Evolutionary conservation across 768 basidiomycete species (phyloP).

Genomic region (Peribolospora baueri): DNA sequence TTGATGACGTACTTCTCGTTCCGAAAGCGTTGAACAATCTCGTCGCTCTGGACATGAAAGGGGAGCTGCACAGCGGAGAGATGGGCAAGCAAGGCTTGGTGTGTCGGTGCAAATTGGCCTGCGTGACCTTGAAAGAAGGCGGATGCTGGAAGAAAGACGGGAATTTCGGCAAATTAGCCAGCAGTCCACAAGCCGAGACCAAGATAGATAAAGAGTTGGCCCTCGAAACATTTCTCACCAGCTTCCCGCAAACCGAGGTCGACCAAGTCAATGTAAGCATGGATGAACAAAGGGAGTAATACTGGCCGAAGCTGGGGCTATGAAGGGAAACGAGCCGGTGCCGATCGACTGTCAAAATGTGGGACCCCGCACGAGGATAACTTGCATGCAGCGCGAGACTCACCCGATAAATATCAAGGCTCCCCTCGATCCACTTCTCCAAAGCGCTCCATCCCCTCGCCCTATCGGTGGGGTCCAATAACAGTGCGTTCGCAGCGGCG

Average conservation of each 20-base stretch:
- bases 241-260: slow-evolving; percentile 56
- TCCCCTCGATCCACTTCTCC: slow-evolving; percentile 11
- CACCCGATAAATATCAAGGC: slow-evolving; percentile 9
- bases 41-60: slow-evolving; percentile 58
- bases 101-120: slow-evolving; percentile 36
- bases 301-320: slow-evolving; percentile 86
- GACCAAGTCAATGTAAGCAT: slow-evolving; percentile 87
- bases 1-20: slow-evolving; percentile 72
- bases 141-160: not conserved
- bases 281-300: slow-evolving; percentile 83
- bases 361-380: not conserved
- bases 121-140: slow-evolving; percentile 23
- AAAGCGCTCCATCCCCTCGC: not conserved
- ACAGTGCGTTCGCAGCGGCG: no score
- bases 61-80: slow-evolving; percentile 59
- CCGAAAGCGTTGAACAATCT: slow-evolving; percentile 58
- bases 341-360: slow-evolving; percentile 9
- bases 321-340: slow-evolving; percentile 6
- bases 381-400: not conserved
- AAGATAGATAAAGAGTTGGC: slow-evolving; percentile 1
- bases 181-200: not conserved
- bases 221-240: slow-evolving; percentile 29
- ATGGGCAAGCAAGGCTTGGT: slow-evolving; percentile 45
- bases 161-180: not conserved
- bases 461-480: no score